Percentiles rank a stretch among this genome's conserved stretches.
Evolutionary conservation across 805 yeast species (phyloP).

Genomic region (Saccharomycopsis javanensis): DNA sequence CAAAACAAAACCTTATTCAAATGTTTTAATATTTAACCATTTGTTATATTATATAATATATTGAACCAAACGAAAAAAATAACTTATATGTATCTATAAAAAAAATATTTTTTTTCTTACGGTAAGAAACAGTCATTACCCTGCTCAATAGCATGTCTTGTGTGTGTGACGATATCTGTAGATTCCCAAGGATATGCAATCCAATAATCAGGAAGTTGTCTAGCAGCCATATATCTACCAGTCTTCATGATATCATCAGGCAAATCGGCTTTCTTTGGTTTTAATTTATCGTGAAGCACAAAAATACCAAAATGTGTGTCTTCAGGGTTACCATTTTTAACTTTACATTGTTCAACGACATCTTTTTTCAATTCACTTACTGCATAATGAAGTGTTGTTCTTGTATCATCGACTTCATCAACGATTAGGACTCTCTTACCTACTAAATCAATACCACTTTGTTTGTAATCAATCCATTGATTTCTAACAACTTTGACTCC

Average conservation of each 20-base stretch:
- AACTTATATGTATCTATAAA: not conserved
- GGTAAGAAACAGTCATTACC: constrained; percentile 46
- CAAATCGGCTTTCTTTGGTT: constrained; percentile 62
- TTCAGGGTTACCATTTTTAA: constrained; percentile 40
- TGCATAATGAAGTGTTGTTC: constrained; percentile 78
- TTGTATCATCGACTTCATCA: constrained; percentile 81
- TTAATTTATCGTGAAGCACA: constrained; percentile 68
- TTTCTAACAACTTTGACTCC: constrained; percentile 67
- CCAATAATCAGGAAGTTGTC: constrained; percentile 72
- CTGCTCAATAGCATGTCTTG: constrained; percentile 61
- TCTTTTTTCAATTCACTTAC: constrained; percentile 65
- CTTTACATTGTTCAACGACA: constrained; percentile 49
- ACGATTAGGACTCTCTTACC: constrained; percentile 66
- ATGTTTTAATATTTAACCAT: too few relatives aligned
- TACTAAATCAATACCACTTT: constrained; percentile 39
- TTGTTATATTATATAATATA: too few relatives aligned
- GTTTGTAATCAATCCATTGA: constrained; percentile 75
- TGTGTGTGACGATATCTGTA: constrained; percentile 63
- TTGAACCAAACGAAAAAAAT: not conserved
- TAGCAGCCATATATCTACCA: constrained; percentile 61
- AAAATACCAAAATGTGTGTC: constrained; percentile 62
- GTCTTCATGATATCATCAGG: constrained; percentile 54
- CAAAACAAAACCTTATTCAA: too few relatives aligned
- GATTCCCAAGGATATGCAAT: constrained; percentile 86
- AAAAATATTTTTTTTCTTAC: not conserved